phyloP scores from a whole-genome alignment of 1,284 basidiomycete genomes.

The Apiotrichum veenhuisii region DNA sequence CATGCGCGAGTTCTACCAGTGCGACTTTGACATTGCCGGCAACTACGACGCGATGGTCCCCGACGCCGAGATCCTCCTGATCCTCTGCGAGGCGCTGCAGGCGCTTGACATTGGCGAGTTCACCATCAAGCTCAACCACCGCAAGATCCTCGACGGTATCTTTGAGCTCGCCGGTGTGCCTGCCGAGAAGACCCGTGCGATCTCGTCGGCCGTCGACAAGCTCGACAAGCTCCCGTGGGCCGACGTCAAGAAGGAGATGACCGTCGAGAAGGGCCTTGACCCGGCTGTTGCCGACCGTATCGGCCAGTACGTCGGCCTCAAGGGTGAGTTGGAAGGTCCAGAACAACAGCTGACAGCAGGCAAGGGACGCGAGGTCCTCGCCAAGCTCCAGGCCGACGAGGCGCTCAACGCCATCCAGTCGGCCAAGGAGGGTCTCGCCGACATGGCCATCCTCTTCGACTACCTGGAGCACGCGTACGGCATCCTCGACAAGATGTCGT shows the following conservation, averaged over 20 bases:
- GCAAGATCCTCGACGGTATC: constrained; percentile 95
- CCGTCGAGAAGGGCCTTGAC: constrained; percentile 86
- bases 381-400: constrained; percentile 66
- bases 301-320: constrained; percentile 92
- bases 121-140: constrained; percentile 94
- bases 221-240: constrained; percentile 93
- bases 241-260: constrained; percentile 96
- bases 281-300: constrained; percentile 85
- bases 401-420: constrained; percentile 65
- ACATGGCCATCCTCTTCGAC: constrained; percentile 83
- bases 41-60: constrained; percentile 94
- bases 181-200: constrained; percentile 82
- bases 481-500: constrained; percentile 80
- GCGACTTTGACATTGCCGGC: constrained; percentile 97
- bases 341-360: constrained; percentile 22
- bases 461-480: constrained; percentile 73
- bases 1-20: constrained; percentile 98
- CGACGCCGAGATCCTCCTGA: constrained; percentile 83
- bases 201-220: constrained; percentile 97
- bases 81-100: constrained; percentile 76
- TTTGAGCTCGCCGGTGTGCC: constrained; percentile 97
- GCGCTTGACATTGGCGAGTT: constrained; percentile 87
- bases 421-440: constrained; percentile 80
- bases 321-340: constrained; percentile 57
- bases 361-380: constrained; percentile 68